phyloP scores from a whole-genome alignment of 805 yeast genomes.

The Suhomyces xylopsoci region DNA sequence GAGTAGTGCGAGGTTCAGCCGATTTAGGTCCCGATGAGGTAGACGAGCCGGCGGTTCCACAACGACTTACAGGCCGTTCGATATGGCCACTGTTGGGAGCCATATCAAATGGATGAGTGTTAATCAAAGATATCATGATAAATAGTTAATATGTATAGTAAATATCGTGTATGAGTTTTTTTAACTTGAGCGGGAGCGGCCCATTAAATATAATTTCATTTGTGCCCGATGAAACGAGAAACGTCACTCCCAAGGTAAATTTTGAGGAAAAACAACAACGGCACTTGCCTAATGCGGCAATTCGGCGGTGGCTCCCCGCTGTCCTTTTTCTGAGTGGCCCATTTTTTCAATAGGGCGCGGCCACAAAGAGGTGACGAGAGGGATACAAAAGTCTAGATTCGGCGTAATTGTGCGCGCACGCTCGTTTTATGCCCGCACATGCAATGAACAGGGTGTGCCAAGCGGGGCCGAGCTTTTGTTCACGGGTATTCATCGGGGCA shows the following conservation, averaged over 20 bases:
- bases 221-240: neutral
- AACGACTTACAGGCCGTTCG: neutral
- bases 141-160: neutral
- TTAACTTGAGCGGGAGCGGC: neutral
- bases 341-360: neutral
- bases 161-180: neutral
- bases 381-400: neutral
- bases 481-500: neutral
- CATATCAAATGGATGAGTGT: neutral
- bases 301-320: neutral
- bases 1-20: neutral
- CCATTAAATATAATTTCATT: neutral
- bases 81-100: neutral
- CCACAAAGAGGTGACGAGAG: neutral
- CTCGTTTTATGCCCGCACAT: neutral
- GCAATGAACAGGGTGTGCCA: neutral
- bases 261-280: neutral
- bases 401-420: neutral
- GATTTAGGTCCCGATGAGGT: neutral
- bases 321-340: neutral
- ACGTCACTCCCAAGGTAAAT: neutral
- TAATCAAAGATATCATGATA: neutral
- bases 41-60: constrained; percentile 19
- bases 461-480: neutral
- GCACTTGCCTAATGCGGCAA: neutral